phyloP scores from a whole-genome alignment of 225 moss, liverwort and hornwort species.

The Anthoceros angustus region DNA sequence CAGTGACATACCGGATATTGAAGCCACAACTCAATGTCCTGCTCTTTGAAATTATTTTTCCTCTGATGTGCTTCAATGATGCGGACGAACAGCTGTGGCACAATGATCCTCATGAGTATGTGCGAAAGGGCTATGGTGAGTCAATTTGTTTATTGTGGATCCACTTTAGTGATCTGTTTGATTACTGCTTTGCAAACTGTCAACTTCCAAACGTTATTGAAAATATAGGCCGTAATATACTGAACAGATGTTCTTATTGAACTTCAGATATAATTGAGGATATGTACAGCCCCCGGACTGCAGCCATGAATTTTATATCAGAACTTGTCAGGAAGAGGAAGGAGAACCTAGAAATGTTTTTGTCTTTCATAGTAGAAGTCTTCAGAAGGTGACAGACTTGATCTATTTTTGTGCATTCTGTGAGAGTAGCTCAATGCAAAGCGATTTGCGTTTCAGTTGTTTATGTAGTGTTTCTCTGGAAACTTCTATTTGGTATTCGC shows the following conservation, averaged over 20 bases:
- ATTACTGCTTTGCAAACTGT: too few species aligned
- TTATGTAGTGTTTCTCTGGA: neutral
- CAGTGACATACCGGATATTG: slow-evolving; percentile 84
- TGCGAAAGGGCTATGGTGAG: slow-evolving; percentile 97
- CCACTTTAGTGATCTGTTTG: too few species aligned
- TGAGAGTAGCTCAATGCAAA: neutral
- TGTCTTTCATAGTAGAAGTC: slow-evolving; percentile 80
- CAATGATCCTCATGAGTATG: slow-evolving; percentile 97
- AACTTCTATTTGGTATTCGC: neutral
- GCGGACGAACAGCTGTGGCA: slow-evolving; percentile 90
- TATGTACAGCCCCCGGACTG: slow-evolving; percentile 98
- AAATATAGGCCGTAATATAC: neutral
- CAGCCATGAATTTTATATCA: slow-evolving; percentile 94
- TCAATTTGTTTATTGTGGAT: neutral
- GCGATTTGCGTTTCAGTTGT: neutral
- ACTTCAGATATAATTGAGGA: slow-evolving; percentile 95
- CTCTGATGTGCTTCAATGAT: slow-evolving; percentile 98
- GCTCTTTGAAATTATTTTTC: slow-evolving; percentile 92
- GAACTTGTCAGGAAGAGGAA: slow-evolving; percentile 95
- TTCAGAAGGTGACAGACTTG: slow-evolving; percentile 50
- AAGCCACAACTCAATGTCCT: slow-evolving; percentile 92
- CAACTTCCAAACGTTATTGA: too few species aligned
- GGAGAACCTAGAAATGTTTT: slow-evolving; percentile 89
- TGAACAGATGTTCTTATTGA: neutral
- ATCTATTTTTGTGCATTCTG: neutral